These are phyloP conservation scores for Candida ortonii DNA, from an alignment of 805 yeast genomes.

Conservation along the genomic window DNA sequence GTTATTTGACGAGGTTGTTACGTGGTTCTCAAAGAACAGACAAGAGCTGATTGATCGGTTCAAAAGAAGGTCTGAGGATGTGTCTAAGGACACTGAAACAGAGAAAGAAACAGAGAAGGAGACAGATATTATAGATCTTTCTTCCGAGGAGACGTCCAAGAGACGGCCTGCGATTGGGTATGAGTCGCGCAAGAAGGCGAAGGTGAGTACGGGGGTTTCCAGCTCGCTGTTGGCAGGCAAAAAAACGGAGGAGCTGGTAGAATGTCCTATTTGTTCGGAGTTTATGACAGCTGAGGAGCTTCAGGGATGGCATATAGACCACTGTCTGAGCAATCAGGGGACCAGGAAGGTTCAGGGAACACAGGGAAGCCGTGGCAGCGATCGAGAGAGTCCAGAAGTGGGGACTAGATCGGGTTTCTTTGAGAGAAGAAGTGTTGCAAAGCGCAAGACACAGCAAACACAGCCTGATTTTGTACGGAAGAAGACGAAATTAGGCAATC, in stretches of 20 bases:
- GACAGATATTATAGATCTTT: conserved; percentile 20
- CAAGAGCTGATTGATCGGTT: conserved; percentile 36
- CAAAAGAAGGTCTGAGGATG: no score
- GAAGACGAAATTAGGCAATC: conserved; percentile 49
- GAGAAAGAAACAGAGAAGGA: conserved; percentile 8
- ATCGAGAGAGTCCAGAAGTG: conserved; percentile 6
- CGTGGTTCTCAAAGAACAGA: conserved; percentile 47
- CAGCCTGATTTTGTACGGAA: conserved; percentile 21
- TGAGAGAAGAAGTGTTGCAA: conserved; percentile 8
- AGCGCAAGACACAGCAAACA: conserved; percentile 18
- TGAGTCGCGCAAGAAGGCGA: conserved; percentile 16
- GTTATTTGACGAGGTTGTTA: conserved; percentile 67
- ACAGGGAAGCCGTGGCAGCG: conserved; percentile 11
- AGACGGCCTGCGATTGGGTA: conserved; percentile 8
- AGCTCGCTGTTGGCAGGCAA: conserved; percentile 2
- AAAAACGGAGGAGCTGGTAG: conserved; percentile 36
- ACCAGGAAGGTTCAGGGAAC: conserved; percentile 18
- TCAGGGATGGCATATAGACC: conserved; percentile 60
- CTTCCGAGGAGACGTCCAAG: conserved; percentile 23
- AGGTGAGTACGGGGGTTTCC: not conserved
- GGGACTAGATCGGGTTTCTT: conserved; percentile 16
- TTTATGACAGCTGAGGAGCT: conserved; percentile 52
- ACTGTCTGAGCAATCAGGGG: conserved; percentile 41
- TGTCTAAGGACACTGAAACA: conserved; percentile 12
- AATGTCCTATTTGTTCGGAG: conserved; percentile 67